Conservation (phyloP, 2,329 filamentous ascomycete species). For the Aspergillus novofumigatus region DNA sequence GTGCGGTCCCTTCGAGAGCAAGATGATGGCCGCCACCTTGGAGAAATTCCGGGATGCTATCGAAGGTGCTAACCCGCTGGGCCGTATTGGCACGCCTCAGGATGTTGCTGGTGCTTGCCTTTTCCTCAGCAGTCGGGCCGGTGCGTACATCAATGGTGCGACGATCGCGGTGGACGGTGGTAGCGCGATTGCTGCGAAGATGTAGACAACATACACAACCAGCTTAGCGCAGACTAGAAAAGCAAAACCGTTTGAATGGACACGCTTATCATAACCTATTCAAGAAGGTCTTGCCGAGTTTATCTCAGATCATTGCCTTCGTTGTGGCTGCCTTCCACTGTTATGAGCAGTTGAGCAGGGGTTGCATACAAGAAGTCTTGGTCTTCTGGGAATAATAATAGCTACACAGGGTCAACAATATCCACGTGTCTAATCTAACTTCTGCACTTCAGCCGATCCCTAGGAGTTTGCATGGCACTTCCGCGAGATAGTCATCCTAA, state of each 20-base stretch:
- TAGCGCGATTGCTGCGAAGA: conserved; percentile 36
- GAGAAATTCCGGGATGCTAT: conserved; percentile 48
- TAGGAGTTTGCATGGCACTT: background rate
- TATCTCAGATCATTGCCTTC: background rate
- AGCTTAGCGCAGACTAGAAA: background rate
- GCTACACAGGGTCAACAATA: background rate
- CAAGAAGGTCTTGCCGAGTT: conserved; percentile 3
- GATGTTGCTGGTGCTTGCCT: conserved; percentile 70
- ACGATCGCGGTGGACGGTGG: conserved; percentile 62
- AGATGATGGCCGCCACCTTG: conserved; percentile 54
- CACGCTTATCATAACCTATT: background rate
- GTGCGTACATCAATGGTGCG: conserved; percentile 62
- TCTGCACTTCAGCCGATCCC: background rate
- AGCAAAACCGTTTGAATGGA: background rate
- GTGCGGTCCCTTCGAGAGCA: conserved; percentile 60
- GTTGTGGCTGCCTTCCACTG: background rate
- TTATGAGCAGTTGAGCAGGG: background rate
- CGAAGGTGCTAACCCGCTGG: conserved; percentile 57
- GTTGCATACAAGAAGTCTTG: background rate
- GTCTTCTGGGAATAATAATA: background rate
- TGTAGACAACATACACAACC: conserved; percentile 20
- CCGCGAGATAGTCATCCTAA: background rate
- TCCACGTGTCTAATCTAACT: background rate
- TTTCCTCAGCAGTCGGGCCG: conserved; percentile 64
- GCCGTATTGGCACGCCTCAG: conserved; percentile 61